Evolutionary conservation across 345 rosid genomes (phyloP).

Genomic region (Salix arbutifolia): DNA sequence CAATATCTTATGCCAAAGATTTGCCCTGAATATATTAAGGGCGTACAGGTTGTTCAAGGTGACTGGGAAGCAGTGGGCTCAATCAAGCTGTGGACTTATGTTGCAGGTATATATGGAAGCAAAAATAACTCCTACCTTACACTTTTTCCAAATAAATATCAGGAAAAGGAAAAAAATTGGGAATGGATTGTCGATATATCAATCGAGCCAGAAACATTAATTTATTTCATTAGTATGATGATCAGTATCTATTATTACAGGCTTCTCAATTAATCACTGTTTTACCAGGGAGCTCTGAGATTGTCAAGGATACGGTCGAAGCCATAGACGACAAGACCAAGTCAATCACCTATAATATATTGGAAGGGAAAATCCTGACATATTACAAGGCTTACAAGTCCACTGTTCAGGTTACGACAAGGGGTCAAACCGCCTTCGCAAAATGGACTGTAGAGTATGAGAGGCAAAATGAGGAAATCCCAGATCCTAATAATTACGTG

Average conservation of each 20-base stretch:
- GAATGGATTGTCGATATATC: too few relatives aligned
- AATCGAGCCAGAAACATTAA: too few relatives aligned
- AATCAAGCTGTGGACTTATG: slow-evolving; percentile 12
- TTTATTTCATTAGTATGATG: too few relatives aligned
- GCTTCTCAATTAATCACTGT: too few relatives aligned
- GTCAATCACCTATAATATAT: not conserved
- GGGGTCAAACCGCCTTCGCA: not conserved
- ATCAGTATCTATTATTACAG: too few relatives aligned
- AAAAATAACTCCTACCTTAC: too few relatives aligned
- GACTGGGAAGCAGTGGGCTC: slow-evolving; percentile 23
- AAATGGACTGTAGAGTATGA: slow-evolving; percentile 6
- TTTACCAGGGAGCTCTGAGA: slow-evolving; percentile 1
- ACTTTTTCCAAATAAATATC: too few relatives aligned
- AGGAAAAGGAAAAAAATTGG: too few relatives aligned
- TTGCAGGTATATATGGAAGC: not conserved
- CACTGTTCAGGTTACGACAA: not conserved
- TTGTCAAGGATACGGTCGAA: not conserved
- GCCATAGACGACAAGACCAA: not conserved
- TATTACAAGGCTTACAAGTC: not conserved
- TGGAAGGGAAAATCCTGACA: not conserved
- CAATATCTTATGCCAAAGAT: slow-evolving; percentile 5
- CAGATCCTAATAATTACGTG: not conserved
- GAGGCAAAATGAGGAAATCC: not conserved
- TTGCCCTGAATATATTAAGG: slow-evolving; percentile 11
- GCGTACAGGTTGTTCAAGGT: slow-evolving; percentile 10